These are phyloP conservation scores for Sicyos edulis DNA, from an alignment of 306 rosid genomes.

Conservation along the genomic window DNA sequence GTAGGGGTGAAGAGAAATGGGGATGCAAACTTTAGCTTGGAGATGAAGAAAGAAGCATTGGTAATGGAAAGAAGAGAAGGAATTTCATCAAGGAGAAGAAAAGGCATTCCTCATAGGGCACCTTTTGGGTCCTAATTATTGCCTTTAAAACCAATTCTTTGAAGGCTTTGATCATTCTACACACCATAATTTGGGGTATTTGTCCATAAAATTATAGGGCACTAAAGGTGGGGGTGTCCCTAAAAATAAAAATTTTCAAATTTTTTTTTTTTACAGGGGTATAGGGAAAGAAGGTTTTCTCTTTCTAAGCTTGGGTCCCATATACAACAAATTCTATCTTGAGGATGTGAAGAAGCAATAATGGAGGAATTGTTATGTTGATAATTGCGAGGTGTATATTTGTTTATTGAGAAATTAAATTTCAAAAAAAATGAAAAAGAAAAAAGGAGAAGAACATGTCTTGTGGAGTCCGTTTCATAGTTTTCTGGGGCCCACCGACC, in stretches of 20 bases:
- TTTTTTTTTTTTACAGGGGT: too few relatives aligned
- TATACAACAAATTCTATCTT: slow-evolving; percentile 49
- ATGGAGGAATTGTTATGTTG: slow-evolving; percentile 52
- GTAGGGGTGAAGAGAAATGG: slow-evolving; percentile 77
- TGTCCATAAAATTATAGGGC: slow-evolving; percentile 32
- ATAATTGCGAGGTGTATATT: slow-evolving; percentile 60
- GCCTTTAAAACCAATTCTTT: slow-evolving; percentile 21
- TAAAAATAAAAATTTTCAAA: slow-evolving; percentile 22
- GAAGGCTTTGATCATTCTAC: slow-evolving; percentile 14
- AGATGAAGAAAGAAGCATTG: slow-evolving; percentile 40
- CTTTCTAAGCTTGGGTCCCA: slow-evolving; percentile 62
- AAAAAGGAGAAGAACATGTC: slow-evolving; percentile 55
- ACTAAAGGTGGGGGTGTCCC: slow-evolving; percentile 35
- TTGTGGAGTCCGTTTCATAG: slow-evolving; percentile 64
- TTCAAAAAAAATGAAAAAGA: slow-evolving; percentile 21
- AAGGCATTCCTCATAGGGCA: slow-evolving; percentile 95
- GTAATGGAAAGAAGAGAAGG: slow-evolving; percentile 35
- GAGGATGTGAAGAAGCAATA: slow-evolving; percentile 64
- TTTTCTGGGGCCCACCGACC: slow-evolving; percentile 58
- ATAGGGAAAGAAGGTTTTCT: slow-evolving; percentile 12
- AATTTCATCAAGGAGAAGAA: slow-evolving; percentile 57
- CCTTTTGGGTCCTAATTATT: slow-evolving; percentile 60
- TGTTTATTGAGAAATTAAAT: slow-evolving; percentile 28
- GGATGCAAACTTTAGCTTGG: slow-evolving; percentile 60
- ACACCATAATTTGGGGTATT: slow-evolving; percentile 28